Conservation (phyloP, 495 filamentous ascomycete genomes). For the Tuber aestivum region DNA sequence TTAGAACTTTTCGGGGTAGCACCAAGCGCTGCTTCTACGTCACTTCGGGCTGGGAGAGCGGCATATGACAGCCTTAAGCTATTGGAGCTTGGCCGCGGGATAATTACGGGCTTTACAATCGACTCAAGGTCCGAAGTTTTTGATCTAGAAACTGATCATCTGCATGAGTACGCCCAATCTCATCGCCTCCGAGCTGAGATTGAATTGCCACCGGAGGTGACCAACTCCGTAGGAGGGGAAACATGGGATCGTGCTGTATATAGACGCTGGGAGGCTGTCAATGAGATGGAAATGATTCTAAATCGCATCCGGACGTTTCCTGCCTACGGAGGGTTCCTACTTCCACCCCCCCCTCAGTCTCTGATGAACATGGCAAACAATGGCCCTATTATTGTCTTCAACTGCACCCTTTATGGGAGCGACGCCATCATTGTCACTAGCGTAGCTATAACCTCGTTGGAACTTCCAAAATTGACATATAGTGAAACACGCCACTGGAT, state of each 20-base stretch:
- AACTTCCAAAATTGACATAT: not conserved
- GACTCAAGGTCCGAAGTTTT: not conserved
- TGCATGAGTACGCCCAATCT: not conserved
- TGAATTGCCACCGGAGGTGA: no score
- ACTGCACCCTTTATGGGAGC: not conserved
- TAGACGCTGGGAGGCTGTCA: not conserved
- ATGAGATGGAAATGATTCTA: not conserved
- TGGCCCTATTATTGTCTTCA: constrained; percentile 18
- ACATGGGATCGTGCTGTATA: no score
- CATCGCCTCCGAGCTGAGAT: no score
- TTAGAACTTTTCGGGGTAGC: no score
- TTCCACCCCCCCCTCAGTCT: constrained; percentile 1
- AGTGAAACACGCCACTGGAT: constrained; percentile 5
- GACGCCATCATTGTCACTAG: constrained; percentile 22
- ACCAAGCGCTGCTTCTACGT: no score
- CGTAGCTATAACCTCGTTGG: no score
- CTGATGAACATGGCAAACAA: constrained; percentile 16
- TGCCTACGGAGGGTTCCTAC: not conserved
- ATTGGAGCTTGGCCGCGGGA: no score
- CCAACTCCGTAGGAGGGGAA: no score
- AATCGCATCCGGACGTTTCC: no score
- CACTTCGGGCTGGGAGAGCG: no score
- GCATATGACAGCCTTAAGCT: constrained; percentile 1
- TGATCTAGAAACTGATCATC: not conserved
- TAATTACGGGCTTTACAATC: no score